phyloP scores from a whole-genome alignment of 352 stramenopile genomes.

The Globisporangium ultimum region DNA sequence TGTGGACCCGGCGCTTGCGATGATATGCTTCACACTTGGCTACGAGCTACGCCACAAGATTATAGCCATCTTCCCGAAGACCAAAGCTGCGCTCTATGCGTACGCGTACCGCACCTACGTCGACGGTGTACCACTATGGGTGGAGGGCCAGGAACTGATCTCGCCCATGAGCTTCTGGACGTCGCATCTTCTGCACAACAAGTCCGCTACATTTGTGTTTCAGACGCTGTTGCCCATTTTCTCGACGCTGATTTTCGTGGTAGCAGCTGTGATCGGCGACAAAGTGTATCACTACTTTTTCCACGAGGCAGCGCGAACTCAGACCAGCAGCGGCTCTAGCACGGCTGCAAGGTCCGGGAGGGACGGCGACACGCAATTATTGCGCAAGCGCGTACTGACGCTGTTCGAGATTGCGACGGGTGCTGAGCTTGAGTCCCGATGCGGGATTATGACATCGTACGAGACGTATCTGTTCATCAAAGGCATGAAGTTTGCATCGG shows the following conservation, averaged over 20 bases:
- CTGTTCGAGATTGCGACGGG: too few relatives aligned
- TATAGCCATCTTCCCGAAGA: constrained; percentile 3
- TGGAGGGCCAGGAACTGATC: constrained; percentile 6
- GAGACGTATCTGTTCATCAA: too few relatives aligned
- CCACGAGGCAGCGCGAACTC: too few relatives aligned
- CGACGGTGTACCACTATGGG: neutral
- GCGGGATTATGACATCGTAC: too few relatives aligned
- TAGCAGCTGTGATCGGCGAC: neutral
- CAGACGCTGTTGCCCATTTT: neutral
- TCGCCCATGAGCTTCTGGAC: constrained; percentile 7
- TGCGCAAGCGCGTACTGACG: too few relatives aligned
- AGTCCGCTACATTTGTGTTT: neutral
- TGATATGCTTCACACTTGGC: constrained; percentile 1
- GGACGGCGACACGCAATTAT: too few relatives aligned
- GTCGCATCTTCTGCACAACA: neutral
- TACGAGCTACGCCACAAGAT: constrained; percentile 3
- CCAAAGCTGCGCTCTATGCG: neutral
- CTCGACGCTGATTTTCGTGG: neutral
- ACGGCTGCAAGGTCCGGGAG: too few relatives aligned
- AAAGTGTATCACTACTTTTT: neutral
- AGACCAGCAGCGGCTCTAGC: too few relatives aligned
- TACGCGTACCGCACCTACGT: neutral
- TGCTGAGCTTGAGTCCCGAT: too few relatives aligned
- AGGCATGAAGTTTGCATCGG: too few relatives aligned
- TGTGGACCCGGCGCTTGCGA: constrained; percentile 4